These are phyloP conservation scores for Globisporangium uncinulatum DNA, from an alignment of 352 stramenopile species.

Conservation along the genomic window DNA sequence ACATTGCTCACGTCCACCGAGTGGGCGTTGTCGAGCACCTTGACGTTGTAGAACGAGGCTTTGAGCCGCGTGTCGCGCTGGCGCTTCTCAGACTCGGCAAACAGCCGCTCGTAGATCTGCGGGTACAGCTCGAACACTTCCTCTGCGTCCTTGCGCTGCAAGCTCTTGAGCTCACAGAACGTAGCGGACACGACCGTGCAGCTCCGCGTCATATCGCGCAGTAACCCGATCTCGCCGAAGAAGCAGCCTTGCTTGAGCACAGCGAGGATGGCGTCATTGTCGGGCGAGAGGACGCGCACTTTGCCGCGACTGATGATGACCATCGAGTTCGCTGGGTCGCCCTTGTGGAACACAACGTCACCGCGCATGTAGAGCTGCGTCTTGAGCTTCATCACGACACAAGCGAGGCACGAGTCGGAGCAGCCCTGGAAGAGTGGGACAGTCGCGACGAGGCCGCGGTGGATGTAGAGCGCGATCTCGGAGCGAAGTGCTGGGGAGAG, in stretches of 20 bases:
- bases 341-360: constrained; percentile 58
- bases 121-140: constrained; percentile 56
- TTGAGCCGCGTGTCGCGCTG: constrained; percentile 39
- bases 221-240: constrained; percentile 55
- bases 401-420: constrained; percentile 47
- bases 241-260: constrained; percentile 60
- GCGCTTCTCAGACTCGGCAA: constrained; percentile 50
- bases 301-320: constrained; percentile 60
- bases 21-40: constrained; percentile 65
- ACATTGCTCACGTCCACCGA: constrained; percentile 51
- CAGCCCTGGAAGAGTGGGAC: constrained; percentile 56
- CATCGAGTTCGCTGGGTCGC: constrained; percentile 51
- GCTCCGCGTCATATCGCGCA: constrained; percentile 51
- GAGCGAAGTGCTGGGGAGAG: constrained; percentile 42
- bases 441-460: constrained; percentile 42
- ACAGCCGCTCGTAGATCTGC: constrained; percentile 50
- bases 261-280: constrained; percentile 41
- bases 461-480: constrained; percentile 61
- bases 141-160: constrained; percentile 41
- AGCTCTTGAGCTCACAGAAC: constrained; percentile 56
- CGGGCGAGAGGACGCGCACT: constrained; percentile 50
- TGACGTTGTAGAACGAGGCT: constrained; percentile 44
- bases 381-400: constrained; percentile 48
- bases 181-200: constrained; percentile 49
- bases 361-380: constrained; percentile 57